Conservation (phyloP, 441 rosid genomes). For the Pelargonium myrrhifolium region DNA sequence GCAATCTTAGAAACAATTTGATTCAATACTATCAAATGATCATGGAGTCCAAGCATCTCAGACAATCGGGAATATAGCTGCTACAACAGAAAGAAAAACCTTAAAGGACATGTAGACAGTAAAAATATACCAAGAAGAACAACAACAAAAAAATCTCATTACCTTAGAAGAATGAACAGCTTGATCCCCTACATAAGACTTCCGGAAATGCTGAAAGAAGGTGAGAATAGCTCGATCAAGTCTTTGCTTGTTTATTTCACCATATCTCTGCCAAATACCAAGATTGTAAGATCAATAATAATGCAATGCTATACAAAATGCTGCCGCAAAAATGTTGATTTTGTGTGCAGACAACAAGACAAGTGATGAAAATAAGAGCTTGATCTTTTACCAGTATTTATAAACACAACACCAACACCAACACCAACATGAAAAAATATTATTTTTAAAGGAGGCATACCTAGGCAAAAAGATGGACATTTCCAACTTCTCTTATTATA, state of each 20-base stretch:
- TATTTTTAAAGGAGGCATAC: no score
- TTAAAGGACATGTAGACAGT: slow-evolving; percentile 24
- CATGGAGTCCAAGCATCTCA: slow-evolving; percentile 88
- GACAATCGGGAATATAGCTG: slow-evolving; percentile 89
- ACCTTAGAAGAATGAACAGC: slow-evolving; percentile 98
- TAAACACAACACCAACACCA: no score
- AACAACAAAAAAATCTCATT: slow-evolving; percentile 19
- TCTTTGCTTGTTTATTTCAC: slow-evolving; percentile 85
- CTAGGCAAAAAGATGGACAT: no score
- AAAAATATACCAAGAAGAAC: slow-evolving; percentile 28
- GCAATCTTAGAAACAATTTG: slow-evolving; percentile 92
- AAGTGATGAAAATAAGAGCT: no score
- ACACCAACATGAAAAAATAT: no score
- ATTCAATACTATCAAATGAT: slow-evolving; percentile 79
- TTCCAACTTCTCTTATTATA: no score
- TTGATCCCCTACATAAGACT: slow-evolving; percentile 98
- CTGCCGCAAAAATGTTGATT: no score
- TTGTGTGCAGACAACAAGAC: no score
- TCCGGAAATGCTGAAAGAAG: slow-evolving; percentile 93
- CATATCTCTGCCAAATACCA: slow-evolving; percentile 61
- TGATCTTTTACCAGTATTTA: no score
- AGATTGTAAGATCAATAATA: not conserved
- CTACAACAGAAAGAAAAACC: slow-evolving; percentile 33
- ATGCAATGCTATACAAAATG: no score
- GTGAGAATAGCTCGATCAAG: slow-evolving; percentile 96